These are phyloP conservation scores for Boletus sp. DNA, from an alignment of 1,284 basidiomycete genomes.

Conservation along the genomic window DNA sequence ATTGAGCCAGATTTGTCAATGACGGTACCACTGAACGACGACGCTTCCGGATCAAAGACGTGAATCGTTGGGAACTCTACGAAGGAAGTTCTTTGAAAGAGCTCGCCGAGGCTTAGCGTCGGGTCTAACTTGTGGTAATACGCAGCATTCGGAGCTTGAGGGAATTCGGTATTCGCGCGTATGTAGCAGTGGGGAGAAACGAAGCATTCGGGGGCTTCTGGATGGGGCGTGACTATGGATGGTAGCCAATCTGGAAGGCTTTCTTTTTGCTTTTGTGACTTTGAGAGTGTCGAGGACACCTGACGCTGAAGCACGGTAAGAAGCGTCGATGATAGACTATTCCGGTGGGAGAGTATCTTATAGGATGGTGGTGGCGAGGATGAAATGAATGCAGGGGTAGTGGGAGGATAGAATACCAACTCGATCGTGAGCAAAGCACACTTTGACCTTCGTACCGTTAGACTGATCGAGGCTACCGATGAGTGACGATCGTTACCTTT, in stretches of 20 bases:
- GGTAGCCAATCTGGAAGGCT: conserved; percentile 49
- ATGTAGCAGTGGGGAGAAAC: conserved; percentile 57
- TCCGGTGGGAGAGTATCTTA: conserved; percentile 59
- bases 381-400: conserved; percentile 39
- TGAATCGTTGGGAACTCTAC: conserved; percentile 81
- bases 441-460: conserved; percentile 51
- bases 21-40: conserved; percentile 51
- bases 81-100: conserved; percentile 61
- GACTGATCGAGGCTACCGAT: neutral
- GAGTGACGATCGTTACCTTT: conserved; percentile 48
- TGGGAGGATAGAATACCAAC: conserved; percentile 56
- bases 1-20: conserved; percentile 50
- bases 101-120: conserved; percentile 40
- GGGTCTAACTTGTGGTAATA: conserved; percentile 62
- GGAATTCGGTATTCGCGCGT: conserved; percentile 41
- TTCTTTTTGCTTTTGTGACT: conserved; percentile 37
- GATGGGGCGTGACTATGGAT: conserved; percentile 47
- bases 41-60: conserved; percentile 53
- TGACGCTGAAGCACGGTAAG: conserved; percentile 46
- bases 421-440: conserved; percentile 71
- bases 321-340: conserved; percentile 48
- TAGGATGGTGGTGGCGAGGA: conserved; percentile 36
- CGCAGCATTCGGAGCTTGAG: conserved; percentile 11
- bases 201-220: conserved; percentile 53
- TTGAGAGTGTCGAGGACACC: conserved; percentile 27